phyloP scores from a whole-genome alignment of 2,329 filamentous ascomycete genomes.

The Aspergillus puulaauensis region DNA sequence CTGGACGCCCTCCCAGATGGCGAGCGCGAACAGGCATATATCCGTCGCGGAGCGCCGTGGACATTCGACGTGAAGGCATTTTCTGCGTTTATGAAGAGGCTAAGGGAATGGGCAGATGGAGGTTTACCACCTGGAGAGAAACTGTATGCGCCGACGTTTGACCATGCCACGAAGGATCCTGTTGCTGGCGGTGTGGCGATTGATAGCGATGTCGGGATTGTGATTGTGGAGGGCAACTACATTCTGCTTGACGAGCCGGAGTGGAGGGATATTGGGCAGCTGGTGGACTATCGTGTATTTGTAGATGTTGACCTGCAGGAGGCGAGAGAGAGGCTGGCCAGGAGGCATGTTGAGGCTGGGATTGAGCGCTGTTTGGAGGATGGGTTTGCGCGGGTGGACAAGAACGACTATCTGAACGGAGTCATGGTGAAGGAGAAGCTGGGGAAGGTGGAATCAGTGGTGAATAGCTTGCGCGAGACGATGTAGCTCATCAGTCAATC shows the following conservation, averaged over 20 bases:
- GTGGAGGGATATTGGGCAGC: constrained; percentile 22
- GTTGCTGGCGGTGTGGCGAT: constrained; percentile 29
- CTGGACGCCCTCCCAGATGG: constrained; percentile 33
- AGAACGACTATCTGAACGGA: constrained; percentile 41
- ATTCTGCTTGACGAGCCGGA: constrained; percentile 20
- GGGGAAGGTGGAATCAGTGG: constrained; percentile 27
- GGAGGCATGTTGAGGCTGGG: constrained; percentile 39
- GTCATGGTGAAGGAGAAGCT: constrained; percentile 26
- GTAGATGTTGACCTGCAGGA: constrained; percentile 40
- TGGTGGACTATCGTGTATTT: constrained; percentile 46
- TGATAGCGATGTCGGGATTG: constrained; percentile 17
- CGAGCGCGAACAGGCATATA: constrained; percentile 29
- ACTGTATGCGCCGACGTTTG: constrained; percentile 32
- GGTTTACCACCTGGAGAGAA: constrained; percentile 5
- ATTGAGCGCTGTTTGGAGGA: constrained; percentile 42
- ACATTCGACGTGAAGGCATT: constrained; percentile 36
- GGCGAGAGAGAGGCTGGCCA: constrained; percentile 39
- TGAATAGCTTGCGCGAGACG: constrained; percentile 20
- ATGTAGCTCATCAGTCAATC: too few species aligned
- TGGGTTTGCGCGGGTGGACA: constrained; percentile 37
- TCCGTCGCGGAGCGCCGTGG: constrained; percentile 39
- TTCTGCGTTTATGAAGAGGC: constrained; percentile 24
- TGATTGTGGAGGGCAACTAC: constrained; percentile 29
- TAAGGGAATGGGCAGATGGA: constrained; percentile 26
- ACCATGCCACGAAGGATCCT: constrained; percentile 38